A percentile compares a stretch with the other conserved stretches of the same genome.
Evolutionary conservation across 2,329 filamentous ascomycete species (phyloP).

Genomic region (Lachnellula hyalina): DNA sequence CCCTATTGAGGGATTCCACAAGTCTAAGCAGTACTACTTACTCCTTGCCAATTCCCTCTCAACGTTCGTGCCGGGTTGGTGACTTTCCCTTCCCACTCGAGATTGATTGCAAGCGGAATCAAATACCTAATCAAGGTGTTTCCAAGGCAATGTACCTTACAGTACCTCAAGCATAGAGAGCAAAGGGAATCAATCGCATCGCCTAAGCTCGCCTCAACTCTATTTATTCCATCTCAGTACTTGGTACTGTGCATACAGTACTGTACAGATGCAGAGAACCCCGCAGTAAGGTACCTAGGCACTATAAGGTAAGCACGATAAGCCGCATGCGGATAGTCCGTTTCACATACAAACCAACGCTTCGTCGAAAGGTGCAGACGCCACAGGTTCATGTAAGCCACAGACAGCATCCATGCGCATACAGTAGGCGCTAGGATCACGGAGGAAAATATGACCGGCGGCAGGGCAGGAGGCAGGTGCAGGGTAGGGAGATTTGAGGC

Average conservation of each 20-base stretch:
- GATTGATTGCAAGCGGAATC: too few species aligned
- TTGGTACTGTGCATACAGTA: too few species aligned
- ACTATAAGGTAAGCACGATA: conserved; percentile 3
- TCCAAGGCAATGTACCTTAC: too few species aligned
- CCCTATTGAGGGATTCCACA: too few species aligned
- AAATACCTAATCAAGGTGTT: too few species aligned
- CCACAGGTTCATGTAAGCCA: background rate
- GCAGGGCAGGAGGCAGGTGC: too few species aligned
- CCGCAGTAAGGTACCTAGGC: background rate
- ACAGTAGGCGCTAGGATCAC: background rate
- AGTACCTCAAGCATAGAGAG: background rate
- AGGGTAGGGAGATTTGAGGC: background rate
- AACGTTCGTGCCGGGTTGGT: too few species aligned
- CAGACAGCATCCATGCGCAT: background rate
- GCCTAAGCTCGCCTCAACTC: background rate
- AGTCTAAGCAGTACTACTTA: too few species aligned
- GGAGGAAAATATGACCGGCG: background rate
- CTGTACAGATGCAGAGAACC: background rate
- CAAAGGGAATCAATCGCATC: background rate
- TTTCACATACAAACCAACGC: background rate
- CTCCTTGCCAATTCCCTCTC: too few species aligned
- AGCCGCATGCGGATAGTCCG: background rate
- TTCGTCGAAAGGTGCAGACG: too few species aligned
- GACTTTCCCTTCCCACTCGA: too few species aligned
- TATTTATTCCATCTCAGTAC: too few species aligned